Base-by-base conservation (phyloP, 805 yeast species). In the Metschnikowia matae region DNA sequence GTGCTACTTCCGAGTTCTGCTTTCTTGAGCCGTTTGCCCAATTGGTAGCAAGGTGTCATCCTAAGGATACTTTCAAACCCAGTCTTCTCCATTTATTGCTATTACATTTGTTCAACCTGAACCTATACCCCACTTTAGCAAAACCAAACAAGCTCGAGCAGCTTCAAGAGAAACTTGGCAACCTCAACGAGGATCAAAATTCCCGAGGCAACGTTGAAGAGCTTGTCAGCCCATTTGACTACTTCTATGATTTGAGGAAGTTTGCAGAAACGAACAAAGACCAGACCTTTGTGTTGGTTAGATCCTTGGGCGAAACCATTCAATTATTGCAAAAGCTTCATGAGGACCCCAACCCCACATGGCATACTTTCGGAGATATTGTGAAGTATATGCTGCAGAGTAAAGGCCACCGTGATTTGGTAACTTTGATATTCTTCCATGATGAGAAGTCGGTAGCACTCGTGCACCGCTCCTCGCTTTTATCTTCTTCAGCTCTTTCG, bases 311-410 rank as follows among this genome's bases (percentile, higher is more conserved):
- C 4, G 38, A 42, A 33, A 42, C 34, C n/a, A 18, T 33, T 18
- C 44, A 20, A 13, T 14, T 42, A n/a, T 26, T 52, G 43, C 38
- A 44, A 7, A 21, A 15, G 31, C 29, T 52, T 8, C 29, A 40
- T 14, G 38, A 20, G 4, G 51, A 34, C 6, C n/a, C 55, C 6
- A 46, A 33, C 15, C 55, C 54, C 2, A 14, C 51, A 11, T 46
- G 50, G 55, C 39, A 33, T 3, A 32, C 48, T 26, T 45, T 48
- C 32, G 46, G 48, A 6, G 44, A 44, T 0, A 36, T 53, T 11
- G 40, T 53, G 21, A 38, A 45, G 5, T 18, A 50, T 15, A 47
- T 53, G 50, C 52, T 54, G 52, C 47, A 44, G 33, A 48, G 53
- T 40, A 34, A 32, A 3, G 48, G 54, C 1, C 50, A 48, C 23